Evolutionary conservation across 345 rosid genomes (phyloP).

Genomic region (Gossypium turneri): DNA sequence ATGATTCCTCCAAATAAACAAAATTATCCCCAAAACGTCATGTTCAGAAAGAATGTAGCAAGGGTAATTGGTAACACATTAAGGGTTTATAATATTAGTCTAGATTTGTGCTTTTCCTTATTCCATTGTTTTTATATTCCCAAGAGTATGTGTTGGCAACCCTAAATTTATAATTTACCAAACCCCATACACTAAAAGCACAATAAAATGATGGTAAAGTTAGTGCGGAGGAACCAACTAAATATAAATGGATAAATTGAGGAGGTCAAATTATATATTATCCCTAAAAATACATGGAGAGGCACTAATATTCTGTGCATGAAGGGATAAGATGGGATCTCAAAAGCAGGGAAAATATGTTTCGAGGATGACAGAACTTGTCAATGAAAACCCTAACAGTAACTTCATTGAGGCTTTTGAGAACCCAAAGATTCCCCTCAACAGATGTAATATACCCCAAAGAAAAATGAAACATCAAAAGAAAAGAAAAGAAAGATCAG

Average conservation of each 20-base stretch:
- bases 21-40: neutral
- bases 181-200: neutral
- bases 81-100: neutral
- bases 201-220: neutral
- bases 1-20: neutral
- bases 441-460: neutral
- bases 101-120: neutral
- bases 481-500: too few relatives aligned
- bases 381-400: conserved; percentile 28
- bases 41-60: too few relatives aligned
- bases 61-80: too few relatives aligned
- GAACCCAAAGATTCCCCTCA: conserved; percentile 16
- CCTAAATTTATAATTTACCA: conserved; percentile 1
- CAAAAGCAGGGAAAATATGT: conserved; percentile 27
- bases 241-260: too few relatives aligned
- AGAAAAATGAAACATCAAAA: too few relatives aligned
- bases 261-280: too few relatives aligned
- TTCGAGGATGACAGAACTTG: conserved; percentile 16
- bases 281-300: neutral
- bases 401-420: conserved; percentile 6
- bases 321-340: conserved; percentile 27
- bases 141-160: neutral
- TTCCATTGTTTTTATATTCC: neutral
- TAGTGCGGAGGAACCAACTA: too few relatives aligned
- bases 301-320: neutral